Conservation (phyloP, 768 basidiomycete genomes). For the Serendipita sp. region DNA sequence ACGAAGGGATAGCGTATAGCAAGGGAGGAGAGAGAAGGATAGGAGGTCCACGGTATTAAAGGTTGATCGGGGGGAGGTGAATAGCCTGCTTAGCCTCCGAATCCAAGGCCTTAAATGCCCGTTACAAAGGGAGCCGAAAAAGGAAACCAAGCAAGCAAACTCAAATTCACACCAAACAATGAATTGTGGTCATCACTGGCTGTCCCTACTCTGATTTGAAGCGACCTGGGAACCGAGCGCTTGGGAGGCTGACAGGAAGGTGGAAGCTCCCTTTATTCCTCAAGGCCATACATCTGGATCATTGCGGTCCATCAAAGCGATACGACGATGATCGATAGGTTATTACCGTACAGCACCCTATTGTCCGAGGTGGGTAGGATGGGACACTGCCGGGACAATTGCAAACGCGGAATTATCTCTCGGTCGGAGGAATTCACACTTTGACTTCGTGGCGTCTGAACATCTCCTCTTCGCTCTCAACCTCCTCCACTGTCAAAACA, state of each 20-base stretch:
- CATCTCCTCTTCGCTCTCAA: too few species aligned
- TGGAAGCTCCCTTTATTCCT: not conserved
- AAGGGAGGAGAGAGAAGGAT: not conserved
- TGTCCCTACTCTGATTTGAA: not conserved
- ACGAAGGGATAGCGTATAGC: not conserved
- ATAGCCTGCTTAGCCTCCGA: not conserved
- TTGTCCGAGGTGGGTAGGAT: too few species aligned
- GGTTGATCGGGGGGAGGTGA: not conserved
- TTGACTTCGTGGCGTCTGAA: too few species aligned
- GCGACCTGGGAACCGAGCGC: not conserved
- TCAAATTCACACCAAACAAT: not conserved
- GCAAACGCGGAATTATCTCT: too few species aligned
- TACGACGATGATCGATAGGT: too few species aligned
- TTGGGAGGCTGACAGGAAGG: not conserved
- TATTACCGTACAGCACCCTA: too few species aligned
- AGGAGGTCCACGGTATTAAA: not conserved
- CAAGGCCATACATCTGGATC: too few species aligned
- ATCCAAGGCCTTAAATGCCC: not conserved
- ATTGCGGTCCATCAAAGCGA: too few species aligned
- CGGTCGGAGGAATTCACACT: too few species aligned
- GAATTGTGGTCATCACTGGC: not conserved
- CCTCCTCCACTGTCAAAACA: too few species aligned
- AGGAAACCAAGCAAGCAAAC: constrained; percentile 4
- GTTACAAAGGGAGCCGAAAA: constrained; percentile 6
- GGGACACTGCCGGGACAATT: too few species aligned